Percentiles rank a stretch among this genome's conserved stretches.
phyloP scores from a whole-genome alignment of 2,329 filamentous ascomycete species.

The Acrocalymma vagum region DNA sequence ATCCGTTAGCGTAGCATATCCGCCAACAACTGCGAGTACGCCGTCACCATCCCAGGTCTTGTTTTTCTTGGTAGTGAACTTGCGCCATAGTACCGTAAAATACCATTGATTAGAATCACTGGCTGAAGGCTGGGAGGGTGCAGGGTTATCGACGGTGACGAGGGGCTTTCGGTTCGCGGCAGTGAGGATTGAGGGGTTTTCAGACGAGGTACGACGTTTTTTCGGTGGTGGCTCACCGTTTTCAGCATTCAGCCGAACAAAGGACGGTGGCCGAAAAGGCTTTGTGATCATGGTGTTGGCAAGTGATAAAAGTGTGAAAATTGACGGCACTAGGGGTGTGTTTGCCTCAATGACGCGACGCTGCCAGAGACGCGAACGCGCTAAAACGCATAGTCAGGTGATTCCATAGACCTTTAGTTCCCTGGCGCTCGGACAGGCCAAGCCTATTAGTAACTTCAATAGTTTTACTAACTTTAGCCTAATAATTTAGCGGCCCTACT shows the following conservation, averaged over 20 bases:
- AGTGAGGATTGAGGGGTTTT: slow-evolving; percentile 23
- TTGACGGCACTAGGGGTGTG: background rate
- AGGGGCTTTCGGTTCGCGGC: slow-evolving; percentile 40
- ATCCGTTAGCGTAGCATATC: slow-evolving; percentile 69
- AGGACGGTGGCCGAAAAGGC: slow-evolving; percentile 45
- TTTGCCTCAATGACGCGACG: too few relatives aligned
- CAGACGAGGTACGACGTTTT: slow-evolving; percentile 49
- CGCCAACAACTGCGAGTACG: slow-evolving; percentile 65
- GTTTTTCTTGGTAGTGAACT: slow-evolving; percentile 75
- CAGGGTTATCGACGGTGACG: slow-evolving; percentile 30
- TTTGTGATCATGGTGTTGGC: slow-evolving; percentile 30
- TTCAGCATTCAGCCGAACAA: slow-evolving; percentile 32
- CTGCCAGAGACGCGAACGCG: too few relatives aligned
- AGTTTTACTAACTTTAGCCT: too few relatives aligned
- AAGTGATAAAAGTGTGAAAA: slow-evolving; percentile 2
- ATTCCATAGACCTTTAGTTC: too few relatives aligned
- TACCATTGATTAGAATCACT: slow-evolving; percentile 45
- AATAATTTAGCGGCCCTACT: too few relatives aligned
- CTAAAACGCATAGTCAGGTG: too few relatives aligned
- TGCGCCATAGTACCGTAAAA: slow-evolving; percentile 64
- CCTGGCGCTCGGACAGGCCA: too few relatives aligned
- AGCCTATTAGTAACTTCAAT: too few relatives aligned
- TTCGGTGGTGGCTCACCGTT: slow-evolving; percentile 48
- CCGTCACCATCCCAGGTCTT: slow-evolving; percentile 82
- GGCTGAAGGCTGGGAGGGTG: slow-evolving; percentile 22